Conservation (phyloP, 371 early-diverging fungal species). For the Chytridium lagenaria region DNA sequence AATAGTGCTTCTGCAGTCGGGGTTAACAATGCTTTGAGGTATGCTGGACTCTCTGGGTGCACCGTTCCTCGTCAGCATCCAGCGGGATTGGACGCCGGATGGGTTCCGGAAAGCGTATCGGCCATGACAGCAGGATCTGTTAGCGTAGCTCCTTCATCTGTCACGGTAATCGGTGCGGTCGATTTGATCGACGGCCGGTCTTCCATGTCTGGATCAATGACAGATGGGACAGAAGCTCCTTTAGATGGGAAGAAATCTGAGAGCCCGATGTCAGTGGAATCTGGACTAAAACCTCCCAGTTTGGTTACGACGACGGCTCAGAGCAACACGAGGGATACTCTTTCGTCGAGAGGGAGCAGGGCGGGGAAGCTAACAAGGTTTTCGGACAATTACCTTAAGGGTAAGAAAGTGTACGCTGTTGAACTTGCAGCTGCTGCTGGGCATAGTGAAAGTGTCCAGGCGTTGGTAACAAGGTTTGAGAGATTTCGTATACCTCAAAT, state of each 20-base stretch:
- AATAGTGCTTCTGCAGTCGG: not conserved
- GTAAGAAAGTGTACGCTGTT: conserved; percentile 40
- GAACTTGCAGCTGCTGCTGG: conserved; percentile 48
- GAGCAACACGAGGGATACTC: not conserved
- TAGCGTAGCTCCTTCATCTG: not conserved
- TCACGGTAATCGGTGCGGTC: no score
- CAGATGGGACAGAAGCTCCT: not conserved
- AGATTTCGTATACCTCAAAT: not conserved
- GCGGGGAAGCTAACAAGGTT: conserved; percentile 11
- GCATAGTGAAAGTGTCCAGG: conserved; percentile 33
- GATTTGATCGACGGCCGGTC: no score
- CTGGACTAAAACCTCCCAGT: not conserved
- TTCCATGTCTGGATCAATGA: no score
- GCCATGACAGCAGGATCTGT: not conserved
- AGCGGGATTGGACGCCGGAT: not conserved
- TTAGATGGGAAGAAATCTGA: not conserved
- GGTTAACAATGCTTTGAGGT: not conserved
- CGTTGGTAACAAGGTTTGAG: conserved; percentile 43
- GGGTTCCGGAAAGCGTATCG: not conserved
- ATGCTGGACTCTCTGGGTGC: not conserved
- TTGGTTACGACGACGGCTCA: no score
- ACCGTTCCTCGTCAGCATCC: conserved; percentile 7
- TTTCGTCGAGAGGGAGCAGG: not conserved
- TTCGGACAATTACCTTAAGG: conserved; percentile 32
- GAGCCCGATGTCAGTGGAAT: not conserved